Percentiles rank a stretch among this genome's conserved stretches.
Conservation (phyloP, 148 eudicot species). For the Salicornia ramosissima region DNA sequence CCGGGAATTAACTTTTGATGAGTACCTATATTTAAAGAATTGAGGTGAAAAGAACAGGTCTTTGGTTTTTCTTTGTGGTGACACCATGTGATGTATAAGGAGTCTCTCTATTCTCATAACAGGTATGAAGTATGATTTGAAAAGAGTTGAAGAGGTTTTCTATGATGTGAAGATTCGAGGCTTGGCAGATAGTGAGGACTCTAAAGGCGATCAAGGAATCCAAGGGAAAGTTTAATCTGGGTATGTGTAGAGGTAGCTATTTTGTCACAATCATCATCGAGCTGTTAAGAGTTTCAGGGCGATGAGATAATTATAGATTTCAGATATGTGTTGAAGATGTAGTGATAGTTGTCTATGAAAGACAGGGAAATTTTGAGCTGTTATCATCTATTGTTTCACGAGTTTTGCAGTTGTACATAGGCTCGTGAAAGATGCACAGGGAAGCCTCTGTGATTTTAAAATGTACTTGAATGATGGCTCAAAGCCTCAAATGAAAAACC, state of each 20-base stretch:
- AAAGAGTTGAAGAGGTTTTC: slow-evolving; percentile 88
- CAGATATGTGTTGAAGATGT: neutral
- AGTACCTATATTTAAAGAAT: too few species aligned
- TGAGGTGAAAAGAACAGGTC: too few species aligned
- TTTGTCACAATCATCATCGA: neutral
- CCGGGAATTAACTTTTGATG: too few species aligned
- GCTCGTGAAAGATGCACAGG: neutral
- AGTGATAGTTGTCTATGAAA: neutral
- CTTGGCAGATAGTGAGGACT: slow-evolving; percentile 42
- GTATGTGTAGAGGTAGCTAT: neutral
- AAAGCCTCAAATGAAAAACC: too few species aligned
- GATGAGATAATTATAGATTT: neutral
- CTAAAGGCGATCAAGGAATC: slow-evolving; percentile 38
- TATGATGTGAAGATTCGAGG: slow-evolving; percentile 98
- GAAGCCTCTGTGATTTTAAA: neutral
- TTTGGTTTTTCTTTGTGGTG: neutral
- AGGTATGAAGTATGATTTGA: slow-evolving; percentile 95
- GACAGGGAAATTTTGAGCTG: neutral
- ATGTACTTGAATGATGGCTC: neutral
- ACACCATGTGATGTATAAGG: neutral
- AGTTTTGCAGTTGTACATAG: neutral
- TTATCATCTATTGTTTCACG: slow-evolving; percentile 5
- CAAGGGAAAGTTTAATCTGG: slow-evolving; percentile 25
- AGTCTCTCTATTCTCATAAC: slow-evolving; percentile 3
- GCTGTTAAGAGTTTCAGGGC: neutral